These are phyloP conservation scores for Ustilago esculenta DNA, from an alignment of 1,284 basidiomycete species.

Conservation along the genomic window DNA sequence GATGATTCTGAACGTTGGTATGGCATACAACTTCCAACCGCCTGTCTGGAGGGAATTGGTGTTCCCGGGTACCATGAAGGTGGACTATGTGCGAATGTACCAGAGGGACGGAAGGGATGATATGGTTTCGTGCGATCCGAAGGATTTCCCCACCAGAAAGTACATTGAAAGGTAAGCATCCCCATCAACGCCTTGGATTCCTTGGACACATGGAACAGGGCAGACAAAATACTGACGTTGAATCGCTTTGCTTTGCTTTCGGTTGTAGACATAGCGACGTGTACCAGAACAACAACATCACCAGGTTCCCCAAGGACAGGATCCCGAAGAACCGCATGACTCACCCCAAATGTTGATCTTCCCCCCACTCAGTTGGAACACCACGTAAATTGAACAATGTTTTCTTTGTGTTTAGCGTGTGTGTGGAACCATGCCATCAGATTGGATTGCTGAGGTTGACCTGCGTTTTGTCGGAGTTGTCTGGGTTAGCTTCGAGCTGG, in stretches of 20 bases:
- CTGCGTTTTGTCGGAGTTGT: too few species aligned
- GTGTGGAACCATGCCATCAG: too few species aligned
- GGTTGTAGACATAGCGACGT: conserved; percentile 36
- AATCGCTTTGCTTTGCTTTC: too few species aligned
- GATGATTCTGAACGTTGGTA: conserved; percentile 54
- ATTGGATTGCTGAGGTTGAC: too few species aligned
- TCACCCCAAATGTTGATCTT: conserved; percentile 10
- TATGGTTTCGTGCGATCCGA: conserved; percentile 45
- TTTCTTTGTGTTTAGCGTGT: too few species aligned
- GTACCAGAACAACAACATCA: conserved; percentile 61
- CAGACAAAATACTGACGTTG: too few species aligned
- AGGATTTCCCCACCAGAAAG: conserved; percentile 51
- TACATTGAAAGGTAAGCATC: conserved; percentile 55
- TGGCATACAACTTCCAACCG: conserved; percentile 57
- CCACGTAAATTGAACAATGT: background rate
- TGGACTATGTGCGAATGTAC: conserved; percentile 56
- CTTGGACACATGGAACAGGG: too few species aligned
- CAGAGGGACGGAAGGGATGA: conserved; percentile 36
- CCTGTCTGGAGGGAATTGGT: conserved; percentile 27
- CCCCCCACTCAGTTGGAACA: background rate
- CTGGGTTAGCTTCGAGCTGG: too few species aligned
- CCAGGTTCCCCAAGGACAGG: conserved; percentile 44
- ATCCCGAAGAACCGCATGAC: conserved; percentile 47
- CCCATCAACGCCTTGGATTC: too few species aligned
- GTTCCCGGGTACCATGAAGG: conserved; percentile 39